Conservation (phyloP, 768 basidiomycete species). For the Pulveroboletus sp. region DNA sequence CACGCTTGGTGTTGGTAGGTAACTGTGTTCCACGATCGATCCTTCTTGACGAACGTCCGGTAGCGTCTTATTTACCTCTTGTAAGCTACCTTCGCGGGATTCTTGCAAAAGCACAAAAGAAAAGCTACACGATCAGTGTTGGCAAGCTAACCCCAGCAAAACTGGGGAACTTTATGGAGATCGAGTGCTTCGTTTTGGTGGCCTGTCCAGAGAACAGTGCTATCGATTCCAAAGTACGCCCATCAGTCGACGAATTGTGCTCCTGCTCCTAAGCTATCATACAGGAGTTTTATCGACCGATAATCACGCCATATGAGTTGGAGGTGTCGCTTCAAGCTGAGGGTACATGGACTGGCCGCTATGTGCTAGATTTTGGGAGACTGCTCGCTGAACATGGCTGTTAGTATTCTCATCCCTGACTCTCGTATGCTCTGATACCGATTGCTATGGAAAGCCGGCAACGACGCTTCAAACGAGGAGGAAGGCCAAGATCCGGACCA, state of each 20-base stretch:
- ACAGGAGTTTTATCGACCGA: constrained; percentile 88
- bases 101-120: constrained; percentile 67
- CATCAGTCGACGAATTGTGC: background rate
- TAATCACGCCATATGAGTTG: constrained; percentile 91
- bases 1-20: constrained; percentile 81
- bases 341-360: constrained; percentile 68
- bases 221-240: constrained; percentile 59
- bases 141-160: constrained; percentile 95
- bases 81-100: constrained; percentile 75
- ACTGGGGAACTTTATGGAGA: constrained; percentile 91
- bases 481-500: constrained; percentile 56
- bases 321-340: constrained; percentile 70
- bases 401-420: constrained; percentile 5
- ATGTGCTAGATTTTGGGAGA: constrained; percentile 72
- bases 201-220: constrained; percentile 93
- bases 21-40: background rate
- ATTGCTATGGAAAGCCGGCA: constrained; percentile 3
- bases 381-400: constrained; percentile 40
- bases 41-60: background rate
- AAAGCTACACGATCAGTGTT: constrained; percentile 91
- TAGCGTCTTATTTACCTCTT: constrained; percentile 82
- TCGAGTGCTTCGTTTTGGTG: constrained; percentile 93
- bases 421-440: background rate
- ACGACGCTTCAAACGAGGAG: constrained; percentile 17
- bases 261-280: background rate